phyloP scores from a whole-genome alignment of 1,284 basidiomycete species.

The Heterobasidion parviporum region DNA sequence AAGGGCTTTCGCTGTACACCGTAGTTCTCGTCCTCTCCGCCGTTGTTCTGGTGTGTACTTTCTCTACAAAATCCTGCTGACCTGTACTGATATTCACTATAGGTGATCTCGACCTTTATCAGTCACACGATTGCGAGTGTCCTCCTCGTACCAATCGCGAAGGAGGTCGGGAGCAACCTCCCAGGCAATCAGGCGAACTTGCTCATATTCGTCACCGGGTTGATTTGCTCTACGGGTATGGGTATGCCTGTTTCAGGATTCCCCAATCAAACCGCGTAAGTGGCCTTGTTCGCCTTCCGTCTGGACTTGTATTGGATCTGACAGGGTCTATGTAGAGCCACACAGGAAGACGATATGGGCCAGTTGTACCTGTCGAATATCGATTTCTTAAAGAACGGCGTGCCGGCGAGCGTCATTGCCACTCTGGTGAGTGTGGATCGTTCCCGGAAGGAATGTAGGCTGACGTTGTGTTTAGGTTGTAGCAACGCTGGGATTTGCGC shows the following conservation, averaged over 20 bases:
- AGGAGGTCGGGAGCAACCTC: constrained; percentile 79
- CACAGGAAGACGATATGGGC: constrained; percentile 93
- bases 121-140: constrained; percentile 97
- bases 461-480: constrained; percentile 47
- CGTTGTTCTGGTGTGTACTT: constrained; percentile 71
- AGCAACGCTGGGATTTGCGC: constrained; percentile 70
- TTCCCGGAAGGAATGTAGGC: constrained; percentile 4
- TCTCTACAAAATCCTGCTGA: constrained; percentile 5
- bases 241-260: constrained; percentile 97
- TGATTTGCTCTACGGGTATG: constrained; percentile 96
- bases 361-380: constrained; percentile 78
- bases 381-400: constrained; percentile 91
- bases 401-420: constrained; percentile 86
- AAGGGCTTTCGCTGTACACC: constrained; percentile 68
- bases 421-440: constrained; percentile 49
- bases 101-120: constrained; percentile 85
- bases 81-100: neutral
- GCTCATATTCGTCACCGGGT: constrained; percentile 85
- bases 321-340: constrained; percentile 48
- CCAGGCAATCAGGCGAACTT: constrained; percentile 64
- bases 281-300: constrained; percentile 17
- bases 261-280: constrained; percentile 92
- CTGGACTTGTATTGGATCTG: constrained; percentile 8
- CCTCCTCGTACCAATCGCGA: constrained; percentile 91
- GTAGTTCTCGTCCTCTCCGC: constrained; percentile 81